phyloP scores from a whole-genome alignment of 768 basidiomycete genomes.

The Megacollybia marginata region DNA sequence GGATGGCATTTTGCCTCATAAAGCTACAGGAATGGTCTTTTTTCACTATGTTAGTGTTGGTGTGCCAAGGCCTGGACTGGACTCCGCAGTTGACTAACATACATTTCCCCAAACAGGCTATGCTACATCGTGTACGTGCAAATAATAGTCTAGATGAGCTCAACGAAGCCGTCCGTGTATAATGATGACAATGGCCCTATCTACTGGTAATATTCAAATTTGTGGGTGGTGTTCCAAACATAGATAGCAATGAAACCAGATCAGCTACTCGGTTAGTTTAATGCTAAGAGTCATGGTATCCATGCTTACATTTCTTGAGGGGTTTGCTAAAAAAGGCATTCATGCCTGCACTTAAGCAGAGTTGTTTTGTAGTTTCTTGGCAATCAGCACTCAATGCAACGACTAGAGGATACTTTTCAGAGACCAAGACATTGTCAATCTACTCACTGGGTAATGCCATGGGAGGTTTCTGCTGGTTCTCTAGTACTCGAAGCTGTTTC shows the following conservation, averaged over 20 bases:
- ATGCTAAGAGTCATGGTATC: background rate
- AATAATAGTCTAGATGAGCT: no score
- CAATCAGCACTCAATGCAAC: constrained; percentile 71
- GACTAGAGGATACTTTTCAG: constrained; percentile 29
- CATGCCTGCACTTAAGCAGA: constrained; percentile 77
- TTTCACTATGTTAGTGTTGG: no score
- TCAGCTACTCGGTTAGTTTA: constrained; percentile 32
- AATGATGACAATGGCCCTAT: no score
- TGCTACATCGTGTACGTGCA: no score
- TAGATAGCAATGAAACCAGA: constrained; percentile 43
- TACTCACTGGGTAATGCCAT: constrained; percentile 49
- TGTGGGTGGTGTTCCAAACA: constrained; percentile 31
- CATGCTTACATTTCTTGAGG: constrained; percentile 46
- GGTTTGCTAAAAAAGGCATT: constrained; percentile 73
- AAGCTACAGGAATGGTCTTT: no score
- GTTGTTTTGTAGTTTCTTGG: constrained; percentile 67
- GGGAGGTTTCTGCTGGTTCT: constrained; percentile 46
- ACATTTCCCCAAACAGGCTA: no score
- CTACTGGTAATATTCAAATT: no score
- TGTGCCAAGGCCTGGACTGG: no score
- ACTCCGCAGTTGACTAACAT: no score
- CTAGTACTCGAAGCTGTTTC: constrained; percentile 52
- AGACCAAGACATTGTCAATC: background rate
- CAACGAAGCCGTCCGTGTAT: no score
- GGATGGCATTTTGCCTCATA: no score